Percentiles rank a stretch among this genome's conserved stretches.
These are phyloP conservation scores for Vachellia pachyceras DNA, from an alignment of 306 rosid genomes.

Conservation along the genomic window DNA sequence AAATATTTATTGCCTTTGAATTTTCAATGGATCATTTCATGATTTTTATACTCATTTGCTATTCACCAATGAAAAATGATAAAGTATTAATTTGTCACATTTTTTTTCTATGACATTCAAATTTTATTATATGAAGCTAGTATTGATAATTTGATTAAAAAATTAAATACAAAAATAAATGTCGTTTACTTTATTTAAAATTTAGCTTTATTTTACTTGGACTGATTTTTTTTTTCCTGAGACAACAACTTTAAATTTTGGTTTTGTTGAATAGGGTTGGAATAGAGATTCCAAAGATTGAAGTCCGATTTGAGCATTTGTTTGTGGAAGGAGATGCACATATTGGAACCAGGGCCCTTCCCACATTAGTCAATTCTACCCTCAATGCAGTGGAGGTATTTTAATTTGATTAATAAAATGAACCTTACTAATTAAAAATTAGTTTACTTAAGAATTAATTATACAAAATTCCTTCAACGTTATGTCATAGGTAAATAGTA, in stretches of 20 bases:
- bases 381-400: conserved; percentile 70
- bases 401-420: background rate
- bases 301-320: conserved; percentile 75
- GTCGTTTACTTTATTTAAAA: background rate
- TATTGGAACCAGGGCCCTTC: conserved; percentile 81
- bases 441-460: no score
- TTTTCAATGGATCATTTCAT: background rate
- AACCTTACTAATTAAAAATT: no score
- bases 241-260: background rate
- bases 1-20: background rate
- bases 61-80: background rate
- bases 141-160: background rate
- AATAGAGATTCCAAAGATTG: conserved; percentile 79
- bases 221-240: no score
- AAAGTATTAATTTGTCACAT: no score
- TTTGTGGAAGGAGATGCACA: conserved; percentile 76
- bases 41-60: background rate
- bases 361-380: conserved; percentile 73
- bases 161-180: background rate
- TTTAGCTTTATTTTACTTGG: background rate
- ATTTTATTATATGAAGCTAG: background rate
- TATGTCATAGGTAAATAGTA: no score
- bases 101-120: background rate
- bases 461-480: no score
- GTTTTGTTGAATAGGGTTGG: conserved; percentile 57